Evolutionary conservation across 768 basidiomycete species (phyloP).

Genomic region (Leucosporidium yakuticum): DNA sequence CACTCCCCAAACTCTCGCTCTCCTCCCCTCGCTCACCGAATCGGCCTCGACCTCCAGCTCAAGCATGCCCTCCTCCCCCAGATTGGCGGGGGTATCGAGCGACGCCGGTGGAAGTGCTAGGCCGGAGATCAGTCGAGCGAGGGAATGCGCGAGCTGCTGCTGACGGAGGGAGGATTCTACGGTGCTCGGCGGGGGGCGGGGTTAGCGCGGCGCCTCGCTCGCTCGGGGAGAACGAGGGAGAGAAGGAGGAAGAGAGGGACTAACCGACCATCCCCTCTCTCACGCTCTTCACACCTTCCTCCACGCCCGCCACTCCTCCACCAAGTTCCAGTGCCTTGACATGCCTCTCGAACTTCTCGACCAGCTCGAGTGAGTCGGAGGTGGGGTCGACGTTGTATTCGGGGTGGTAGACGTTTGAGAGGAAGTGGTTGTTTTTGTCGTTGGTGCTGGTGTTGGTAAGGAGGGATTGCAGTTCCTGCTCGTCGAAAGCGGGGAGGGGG

Average conservation of each 20-base stretch:
- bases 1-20: slow-evolving; percentile 45
- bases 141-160: slow-evolving; percentile 2
- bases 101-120: slow-evolving; percentile 8
- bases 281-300: slow-evolving; percentile 57
- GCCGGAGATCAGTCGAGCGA: slow-evolving; percentile 12
- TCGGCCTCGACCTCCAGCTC: not conserved
- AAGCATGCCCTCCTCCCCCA: not conserved
- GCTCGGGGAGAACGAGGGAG: too few species aligned
- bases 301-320: slow-evolving; percentile 50
- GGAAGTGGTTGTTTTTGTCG: slow-evolving; percentile 60
- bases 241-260: not conserved
- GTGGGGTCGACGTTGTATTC: slow-evolving; percentile 74
- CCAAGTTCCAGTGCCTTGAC: slow-evolving; percentile 61
- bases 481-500: too few species aligned
- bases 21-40: slow-evolving; percentile 43
- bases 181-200: not conserved
- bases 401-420: slow-evolving; percentile 73
- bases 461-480: slow-evolving; percentile 4
- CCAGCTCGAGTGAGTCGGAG: slow-evolving; percentile 59
- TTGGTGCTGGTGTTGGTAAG: slow-evolving; percentile 49
- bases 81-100: slow-evolving; percentile 3
- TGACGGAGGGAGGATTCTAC: not conserved
- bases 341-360: slow-evolving; percentile 62
- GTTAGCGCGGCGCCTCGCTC: not conserved
- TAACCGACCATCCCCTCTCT: slow-evolving; percentile 65